These are phyloP conservation scores for Xylariales sp. DNA, from an alignment of 2,329 filamentous ascomycete species.

Conservation along the genomic window DNA sequence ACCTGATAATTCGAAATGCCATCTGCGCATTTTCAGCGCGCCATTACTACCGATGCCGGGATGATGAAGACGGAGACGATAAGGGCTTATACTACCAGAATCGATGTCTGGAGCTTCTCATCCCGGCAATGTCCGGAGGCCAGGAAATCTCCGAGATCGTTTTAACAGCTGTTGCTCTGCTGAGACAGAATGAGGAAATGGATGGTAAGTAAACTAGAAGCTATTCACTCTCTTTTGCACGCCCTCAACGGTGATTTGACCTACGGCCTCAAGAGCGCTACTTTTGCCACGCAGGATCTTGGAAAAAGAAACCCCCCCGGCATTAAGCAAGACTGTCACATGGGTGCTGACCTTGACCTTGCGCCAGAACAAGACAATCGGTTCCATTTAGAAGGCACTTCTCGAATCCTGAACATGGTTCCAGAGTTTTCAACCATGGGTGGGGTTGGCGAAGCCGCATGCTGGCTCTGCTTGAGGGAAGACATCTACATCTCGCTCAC, in stretches of 20 bases:
- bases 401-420: conserved; percentile 5
- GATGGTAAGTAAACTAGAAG: neutral
- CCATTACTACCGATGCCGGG: conserved; percentile 1
- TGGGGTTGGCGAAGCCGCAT: conserved; percentile 3
- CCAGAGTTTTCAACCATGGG: neutral
- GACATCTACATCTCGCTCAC: conserved; percentile 2
- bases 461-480: conserved; percentile 2
- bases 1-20: conserved; percentile 1
- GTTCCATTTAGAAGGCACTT: conserved; percentile 1
- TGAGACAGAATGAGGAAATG: conserved; percentile 6
- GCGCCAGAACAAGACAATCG: conserved; percentile 5
- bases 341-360: neutral
- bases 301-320: too few species aligned
- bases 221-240: neutral
- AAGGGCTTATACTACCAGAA: conserved; percentile 1
- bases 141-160: conserved; percentile 1
- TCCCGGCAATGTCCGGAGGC: conserved; percentile 1
- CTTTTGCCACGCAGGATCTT: too few species aligned
- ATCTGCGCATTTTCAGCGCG: conserved; percentile 1
- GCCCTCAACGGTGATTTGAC: neutral
- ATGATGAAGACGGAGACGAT: conserved; percentile 1
- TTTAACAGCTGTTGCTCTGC: conserved; percentile 1
- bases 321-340: neutral
- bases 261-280: neutral
- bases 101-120: conserved; percentile 3